Conservation (phyloP, 2,329 filamentous ascomycete species). For the Knufia petricola region DNA sequence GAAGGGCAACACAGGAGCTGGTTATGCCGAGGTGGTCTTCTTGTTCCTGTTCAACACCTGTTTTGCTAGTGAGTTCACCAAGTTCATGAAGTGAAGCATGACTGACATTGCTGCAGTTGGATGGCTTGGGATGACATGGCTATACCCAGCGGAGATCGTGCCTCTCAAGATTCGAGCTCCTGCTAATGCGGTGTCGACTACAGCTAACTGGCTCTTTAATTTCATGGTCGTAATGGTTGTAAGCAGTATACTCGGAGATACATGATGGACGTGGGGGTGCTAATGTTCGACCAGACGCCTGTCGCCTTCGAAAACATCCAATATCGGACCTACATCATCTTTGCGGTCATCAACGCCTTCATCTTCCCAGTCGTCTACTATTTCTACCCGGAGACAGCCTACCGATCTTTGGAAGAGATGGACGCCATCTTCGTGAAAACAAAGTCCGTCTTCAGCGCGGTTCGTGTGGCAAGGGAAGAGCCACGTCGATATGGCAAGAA, state of each 20-base stretch:
- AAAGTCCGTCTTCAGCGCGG: slow-evolving; percentile 39
- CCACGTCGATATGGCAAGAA: slow-evolving; percentile 50
- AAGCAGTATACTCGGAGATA: background rate
- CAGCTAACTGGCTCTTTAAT: slow-evolving; percentile 70
- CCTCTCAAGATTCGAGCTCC: slow-evolving; percentile 49
- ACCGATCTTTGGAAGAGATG: slow-evolving; percentile 57
- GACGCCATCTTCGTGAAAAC: slow-evolving; percentile 57
- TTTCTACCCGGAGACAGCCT: slow-evolving; percentile 53
- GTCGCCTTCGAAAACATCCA: slow-evolving; percentile 65
- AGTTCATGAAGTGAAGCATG: background rate
- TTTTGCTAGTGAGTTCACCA: slow-evolving; percentile 51
- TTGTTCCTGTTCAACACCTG: slow-evolving; percentile 55
- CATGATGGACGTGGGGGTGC: too few relatives aligned
- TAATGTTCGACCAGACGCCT: slow-evolving; percentile 35
- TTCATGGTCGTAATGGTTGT: slow-evolving; percentile 67
- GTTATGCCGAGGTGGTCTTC: slow-evolving; percentile 41
- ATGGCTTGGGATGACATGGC: slow-evolving; percentile 29
- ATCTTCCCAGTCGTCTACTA: slow-evolving; percentile 50
- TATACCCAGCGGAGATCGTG: slow-evolving; percentile 37
- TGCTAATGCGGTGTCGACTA: slow-evolving; percentile 54
- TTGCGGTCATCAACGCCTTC: slow-evolving; percentile 56
- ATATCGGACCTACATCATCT: slow-evolving; percentile 69
- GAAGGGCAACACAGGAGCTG: slow-evolving; percentile 28
- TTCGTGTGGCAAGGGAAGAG: slow-evolving; percentile 41
- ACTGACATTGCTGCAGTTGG: slow-evolving; percentile 6